Evolutionary conservation across 2,329 filamentous ascomycete genomes (phyloP).

Genomic region (Phaeosphaeria sp.): DNA sequence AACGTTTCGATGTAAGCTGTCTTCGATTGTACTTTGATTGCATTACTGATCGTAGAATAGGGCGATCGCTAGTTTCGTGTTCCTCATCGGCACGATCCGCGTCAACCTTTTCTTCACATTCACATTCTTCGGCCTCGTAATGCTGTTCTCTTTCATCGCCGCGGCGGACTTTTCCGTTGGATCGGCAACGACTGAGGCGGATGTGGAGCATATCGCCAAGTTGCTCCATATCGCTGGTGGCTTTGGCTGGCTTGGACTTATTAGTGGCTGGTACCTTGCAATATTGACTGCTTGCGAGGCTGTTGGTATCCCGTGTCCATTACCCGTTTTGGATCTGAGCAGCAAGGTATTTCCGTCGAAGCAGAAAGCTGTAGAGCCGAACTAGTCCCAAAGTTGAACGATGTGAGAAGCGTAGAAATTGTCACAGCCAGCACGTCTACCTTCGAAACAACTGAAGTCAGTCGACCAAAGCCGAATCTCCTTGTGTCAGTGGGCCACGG

Average conservation of each 20-base stretch:
- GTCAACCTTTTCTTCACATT: constrained; percentile 26
- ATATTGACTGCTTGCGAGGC: constrained; percentile 25
- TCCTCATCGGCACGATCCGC: constrained; percentile 25
- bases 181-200: constrained; percentile 15
- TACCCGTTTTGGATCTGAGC: constrained; percentile 27
- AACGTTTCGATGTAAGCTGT: constrained; percentile 25
- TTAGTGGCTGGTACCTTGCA: constrained; percentile 27
- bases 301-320: constrained; percentile 26
- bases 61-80: constrained; percentile 24
- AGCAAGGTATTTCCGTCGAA: constrained; percentile 25
- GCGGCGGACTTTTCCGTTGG: constrained; percentile 23
- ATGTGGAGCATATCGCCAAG: constrained; percentile 19
- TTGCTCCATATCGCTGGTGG: constrained; percentile 21
- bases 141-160: constrained; percentile 26
- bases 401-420: not conserved
- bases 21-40: too few relatives aligned
- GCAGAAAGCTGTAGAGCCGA: not conserved
- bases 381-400: not conserved
- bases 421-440: too few relatives aligned
- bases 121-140: constrained; percentile 25
- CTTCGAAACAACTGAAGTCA: too few relatives aligned
- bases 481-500: too few relatives aligned
- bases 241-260: constrained; percentile 22
- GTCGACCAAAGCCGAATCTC: too few relatives aligned
- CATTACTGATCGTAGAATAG: constrained; percentile 6